Base-by-base conservation (phyloP, 371 early-diverging fungal genomes). In the Mucor irregularis region DNA sequence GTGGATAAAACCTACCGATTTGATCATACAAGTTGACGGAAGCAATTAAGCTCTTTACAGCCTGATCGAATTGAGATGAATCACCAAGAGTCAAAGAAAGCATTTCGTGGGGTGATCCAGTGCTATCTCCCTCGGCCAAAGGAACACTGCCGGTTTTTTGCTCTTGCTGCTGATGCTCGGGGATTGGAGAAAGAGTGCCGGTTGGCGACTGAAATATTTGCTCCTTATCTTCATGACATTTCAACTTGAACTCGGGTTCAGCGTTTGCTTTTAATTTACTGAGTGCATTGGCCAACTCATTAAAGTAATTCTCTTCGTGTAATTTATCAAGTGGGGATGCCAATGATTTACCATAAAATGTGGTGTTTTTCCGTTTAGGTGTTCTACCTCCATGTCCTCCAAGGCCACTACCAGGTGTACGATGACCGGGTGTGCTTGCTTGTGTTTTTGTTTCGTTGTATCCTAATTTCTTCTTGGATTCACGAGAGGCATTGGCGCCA, bases 21-120 rank as follows among this genome's bases (percentile, higher is more conserved):
- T 94, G 93, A 54, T 94, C 95, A 45, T 86, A 90, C n/a, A 94
- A 74, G 54, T 90, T 91, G 16, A 86, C 82, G 9, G 91, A 90
- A 14, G 66, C 66, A 14, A 68, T 58, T 11, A 93, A 70, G 46
- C 83, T 75, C 10, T 74, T 69, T 28, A 89, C 78, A 14, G 94
- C 93, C 11, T 74, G 76, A 7, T 73, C 73, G 24, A 87, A 73
- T 43, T 83, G 80, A 13, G 79, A 63, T 17, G 85, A 78, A 62
- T 92, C 90, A 13, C 85, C 84, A 17, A 92, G 63, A 0, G 86
- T 86, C 40, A 94, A 62, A 0, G 87, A 78, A 5, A 94, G 62
- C 35, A 66, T 69, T 31, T 59, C 39, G 9, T 62, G 58, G n/a
- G n/a, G n/a, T 21, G 31, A 11, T 8, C 28, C 35, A 13, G 38